Base-by-base conservation (phyloP, 2,329 filamentous ascomycete species). In the Lecanicillium sp. region DNA sequence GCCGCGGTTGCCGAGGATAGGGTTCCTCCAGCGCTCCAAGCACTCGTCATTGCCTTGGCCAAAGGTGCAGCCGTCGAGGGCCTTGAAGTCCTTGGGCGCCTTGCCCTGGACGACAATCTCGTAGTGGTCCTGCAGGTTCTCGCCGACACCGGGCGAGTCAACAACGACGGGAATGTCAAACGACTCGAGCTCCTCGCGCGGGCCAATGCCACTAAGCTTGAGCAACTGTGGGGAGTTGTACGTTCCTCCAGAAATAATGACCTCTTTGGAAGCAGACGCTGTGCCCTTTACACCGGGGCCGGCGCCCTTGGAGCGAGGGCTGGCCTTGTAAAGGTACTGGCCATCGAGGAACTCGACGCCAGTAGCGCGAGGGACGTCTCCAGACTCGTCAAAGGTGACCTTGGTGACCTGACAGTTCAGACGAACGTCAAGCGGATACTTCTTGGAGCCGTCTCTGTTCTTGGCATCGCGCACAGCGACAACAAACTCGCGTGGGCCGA, bases 121-220 rank as follows among this genome's bases (percentile, higher is more conserved):
- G 51, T 73, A 72, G 41, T 71, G 71, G 49, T 81, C 75, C 52
- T 76, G 67, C 9, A 81, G 59, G 54, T 80, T 80, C 8, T 59
- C 66, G 12, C 77, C 78, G 3, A 82, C 75, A 27, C 74, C 76
- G 0, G 73, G 75, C 0, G 75, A 60, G 46, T 80, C 65, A 3
- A 58, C 56, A 25, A 77, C 43, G 9, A 77, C 62, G 3, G 62
- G 56, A 40, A 68, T 64, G 6, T 48, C 47, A 27, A 59, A 55
- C 34, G 54, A 51, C 13, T 57, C 44, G 1, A 73, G 55, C 31
- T 70, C 60, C 1, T 42, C 46, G 1, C 54, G 51, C 0, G 68
- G 68, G 0, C 71, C 71, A 25, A 64, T 41, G 2, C 71, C 71
- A 30, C 66, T 71, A 4, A 71, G 59, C 57, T 72, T 70, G 6